These are phyloP conservation scores for Punctularia strigosozonata DNA, from an alignment of 768 basidiomycete species.

Conservation along the genomic window DNA sequence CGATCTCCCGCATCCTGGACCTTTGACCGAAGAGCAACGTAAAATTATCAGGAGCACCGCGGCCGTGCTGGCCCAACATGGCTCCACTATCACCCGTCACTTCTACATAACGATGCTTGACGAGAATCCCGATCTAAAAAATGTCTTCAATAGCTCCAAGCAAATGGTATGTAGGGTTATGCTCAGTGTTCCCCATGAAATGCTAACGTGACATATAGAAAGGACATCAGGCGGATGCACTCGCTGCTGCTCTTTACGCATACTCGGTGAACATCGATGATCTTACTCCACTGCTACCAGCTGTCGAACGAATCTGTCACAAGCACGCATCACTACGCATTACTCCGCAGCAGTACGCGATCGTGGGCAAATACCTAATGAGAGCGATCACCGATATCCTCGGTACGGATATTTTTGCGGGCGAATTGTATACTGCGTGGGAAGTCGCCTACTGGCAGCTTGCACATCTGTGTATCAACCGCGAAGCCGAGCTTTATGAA, in stretches of 20 bases:
- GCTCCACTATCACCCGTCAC: conserved; percentile 9
- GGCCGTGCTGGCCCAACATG: conserved; percentile 11
- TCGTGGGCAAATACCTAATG: conserved; percentile 12
- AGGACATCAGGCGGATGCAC: conserved; percentile 11
- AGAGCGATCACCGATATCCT: conserved; percentile 11
- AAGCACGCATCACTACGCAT: conserved; percentile 15
- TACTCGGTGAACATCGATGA: conserved; percentile 12
- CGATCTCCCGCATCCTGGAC: conserved; percentile 7
- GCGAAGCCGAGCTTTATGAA: conserved; percentile 12
- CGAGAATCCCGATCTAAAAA: conserved; percentile 9
- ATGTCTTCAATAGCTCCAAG: conserved; percentile 13
- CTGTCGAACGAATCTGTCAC: conserved; percentile 13
- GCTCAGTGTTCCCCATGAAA: not conserved
- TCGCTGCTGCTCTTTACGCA: conserved; percentile 11
- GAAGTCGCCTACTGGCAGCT: conserved; percentile 14
- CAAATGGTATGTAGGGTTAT: conserved; percentile 7
- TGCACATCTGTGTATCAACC: conserved; percentile 12
- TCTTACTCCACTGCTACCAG: conserved; percentile 12
- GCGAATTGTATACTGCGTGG: conserved; percentile 13
- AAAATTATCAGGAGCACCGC: conserved; percentile 12
- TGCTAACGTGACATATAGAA: conserved; percentile 2
- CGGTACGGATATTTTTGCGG: conserved; percentile 10
- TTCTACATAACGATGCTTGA: conserved; percentile 14
- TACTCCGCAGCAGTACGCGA: conserved; percentile 12
- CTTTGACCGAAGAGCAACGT: conserved; percentile 12